phyloP scores from a whole-genome alignment of 1,284 basidiomycete genomes.

The Omphalotus olearius region DNA sequence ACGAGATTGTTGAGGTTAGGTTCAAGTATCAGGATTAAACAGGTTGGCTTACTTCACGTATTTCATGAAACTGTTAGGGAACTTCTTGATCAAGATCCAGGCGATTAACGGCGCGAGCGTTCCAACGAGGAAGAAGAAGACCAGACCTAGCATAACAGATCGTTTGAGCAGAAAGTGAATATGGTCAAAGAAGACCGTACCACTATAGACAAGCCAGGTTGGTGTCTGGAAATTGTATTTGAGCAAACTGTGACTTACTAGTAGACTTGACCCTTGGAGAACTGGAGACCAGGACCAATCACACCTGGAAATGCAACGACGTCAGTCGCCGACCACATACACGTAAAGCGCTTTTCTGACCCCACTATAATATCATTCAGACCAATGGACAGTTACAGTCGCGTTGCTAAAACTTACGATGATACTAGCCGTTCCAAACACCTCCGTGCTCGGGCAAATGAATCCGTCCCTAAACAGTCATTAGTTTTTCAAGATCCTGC shows the following conservation, averaged over 20 bases:
- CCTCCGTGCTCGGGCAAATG: conserved; percentile 37
- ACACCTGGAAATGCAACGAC: conserved; percentile 18
- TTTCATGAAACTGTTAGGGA: conserved; percentile 34
- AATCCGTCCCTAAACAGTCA: conserved; percentile 23
- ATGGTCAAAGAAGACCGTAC: neutral
- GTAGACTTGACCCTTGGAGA: conserved; percentile 32
- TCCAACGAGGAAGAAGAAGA: conserved; percentile 42
- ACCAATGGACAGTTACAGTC: conserved; percentile 25
- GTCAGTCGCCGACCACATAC: neutral
- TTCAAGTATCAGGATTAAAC: conserved; percentile 11
- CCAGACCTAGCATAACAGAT: conserved; percentile 7
- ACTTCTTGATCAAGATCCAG: conserved; percentile 31
- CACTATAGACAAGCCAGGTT: conserved; percentile 32
- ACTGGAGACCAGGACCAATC: conserved; percentile 31
- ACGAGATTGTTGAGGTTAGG: conserved; percentile 31
- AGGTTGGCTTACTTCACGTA: conserved; percentile 32
- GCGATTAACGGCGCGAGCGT: conserved; percentile 31
- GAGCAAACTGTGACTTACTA: conserved; percentile 13
- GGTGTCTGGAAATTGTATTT: conserved; percentile 30
- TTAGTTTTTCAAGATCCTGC: conserved; percentile 19
- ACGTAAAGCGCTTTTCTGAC: neutral
- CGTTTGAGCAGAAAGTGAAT: neutral
- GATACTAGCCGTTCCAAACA: conserved; percentile 31
- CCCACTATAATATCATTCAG: neutral
- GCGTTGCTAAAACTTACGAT: conserved; percentile 13